Base-by-base conservation (phyloP, 495 filamentous ascomycete genomes). In the Penicillium coffeae region DNA sequence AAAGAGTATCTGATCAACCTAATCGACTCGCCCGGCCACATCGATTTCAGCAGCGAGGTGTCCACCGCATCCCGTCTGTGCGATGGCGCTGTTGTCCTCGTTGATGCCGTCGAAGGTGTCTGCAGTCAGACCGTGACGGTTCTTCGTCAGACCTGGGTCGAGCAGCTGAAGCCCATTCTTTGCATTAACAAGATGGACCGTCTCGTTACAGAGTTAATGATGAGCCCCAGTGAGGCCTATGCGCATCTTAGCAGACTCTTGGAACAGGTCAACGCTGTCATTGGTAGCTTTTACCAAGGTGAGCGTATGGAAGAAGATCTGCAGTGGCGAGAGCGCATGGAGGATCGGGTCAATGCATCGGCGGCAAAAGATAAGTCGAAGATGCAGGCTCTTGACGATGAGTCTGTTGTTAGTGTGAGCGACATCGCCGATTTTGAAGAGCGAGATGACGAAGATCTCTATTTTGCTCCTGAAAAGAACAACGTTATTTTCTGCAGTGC, bases 401-500 rank as follows among this genome's bases (percentile, higher is more conserved):
- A 85, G 27, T 64, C 79, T 12, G 59, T 58, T 4, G 64, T 59
- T 12, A 60, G 48, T 13, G 58, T 65, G 25, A 62, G 51, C 20
- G 73, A 73, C 8, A 65, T 66, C 4, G 60, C 69, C 1, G 81
- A 87, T 45, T 99, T 88, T 50, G 84, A 96, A 62, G 93, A 96
- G 60, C 85, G 82, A 56, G 93, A 97, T 59, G 93, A 99, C 62
- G 93, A 97, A 58, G 91, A 95, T 62, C 80, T 99, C 27, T 99
- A 99, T 64, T 99, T 99, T 70, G 89, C 91, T 8, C 93, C 93
- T 0, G 94, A 97, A 63, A 95, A 92, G 59, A 93, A 96, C 55
- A 99, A 99, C 60, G 93, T 99, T 63, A 96, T 99, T 48, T 99
- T 99, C 57, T 88, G 90, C 72, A 96, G 90, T 60, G 93, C 93